Evolutionary conservation across 2,329 filamentous ascomycete genomes (phyloP), one percentile per base, ranked within the genome.

Genomic region (Nannizziopsis barbatae): DNA sequence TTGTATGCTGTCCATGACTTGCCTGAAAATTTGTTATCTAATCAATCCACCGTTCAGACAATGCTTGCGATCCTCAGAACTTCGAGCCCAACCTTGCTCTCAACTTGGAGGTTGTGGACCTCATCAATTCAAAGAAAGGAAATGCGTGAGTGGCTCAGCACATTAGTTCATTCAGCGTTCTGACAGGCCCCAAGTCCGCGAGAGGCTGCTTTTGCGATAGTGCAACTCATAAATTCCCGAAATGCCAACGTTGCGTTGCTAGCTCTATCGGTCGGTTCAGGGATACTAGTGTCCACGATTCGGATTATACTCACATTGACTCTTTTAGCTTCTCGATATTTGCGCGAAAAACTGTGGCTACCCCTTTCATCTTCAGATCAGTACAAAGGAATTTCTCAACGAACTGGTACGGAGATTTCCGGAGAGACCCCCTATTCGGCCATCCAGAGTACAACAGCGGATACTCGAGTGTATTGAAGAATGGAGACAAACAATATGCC

Each of bases 301-400:
- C 20, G 51, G 45, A 15, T 18, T 22, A 20, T 17, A 36, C 43
- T 47, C 12, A 40, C 35, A 38, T 17, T 32, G 7, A 12, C 32
- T 47, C 18, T 44, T 3, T 50, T 60, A 83, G 71, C 79, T 98
- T 57, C 85, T 98, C 63, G 92, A 98, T 66, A 96, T 96, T 55
- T 96, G 92, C 68, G 92, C 96, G 68, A 98, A 98, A 75, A 98
- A 98, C 71, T 98, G 92, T 75, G 92, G 92, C 59, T 98, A 98
- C 65, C 89, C 92, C 1, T 98, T 98, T 68, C 92, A 98, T 63
- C 80, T 98, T 50, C 92, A 98, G 69, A 95, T 98, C 64, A 89
- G 86, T 67, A 96, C 92, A 57, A 98, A 98, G 67, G 92, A 98
- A 62, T 98, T 98, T 60, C 80, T 98, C 59, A 98, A 98, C 70